A percentile compares a stretch with the other conserved stretches of the same genome.
phyloP scores from a whole-genome alignment of 2,329 filamentous ascomycete species.

The Penicillium italicum region DNA sequence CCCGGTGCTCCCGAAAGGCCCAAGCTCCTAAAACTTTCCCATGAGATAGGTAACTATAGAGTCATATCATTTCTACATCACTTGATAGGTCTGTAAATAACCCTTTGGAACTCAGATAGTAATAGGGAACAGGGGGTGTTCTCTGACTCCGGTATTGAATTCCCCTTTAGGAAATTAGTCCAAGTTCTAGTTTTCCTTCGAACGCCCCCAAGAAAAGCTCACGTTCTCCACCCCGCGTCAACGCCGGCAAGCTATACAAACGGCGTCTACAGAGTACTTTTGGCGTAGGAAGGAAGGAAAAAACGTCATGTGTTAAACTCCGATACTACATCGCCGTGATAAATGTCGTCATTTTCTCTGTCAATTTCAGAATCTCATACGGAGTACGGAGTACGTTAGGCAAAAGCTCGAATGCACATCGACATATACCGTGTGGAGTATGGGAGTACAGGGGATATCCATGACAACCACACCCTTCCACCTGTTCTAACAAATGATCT shows the following conservation, averaged over 20 bases:
- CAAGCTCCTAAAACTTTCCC: constrained; percentile 3
- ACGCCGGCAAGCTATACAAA: not conserved
- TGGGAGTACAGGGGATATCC: not conserved
- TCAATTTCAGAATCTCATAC: not conserved
- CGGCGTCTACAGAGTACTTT: not conserved
- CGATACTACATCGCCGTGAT: not conserved
- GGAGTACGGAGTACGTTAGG: too few relatives aligned
- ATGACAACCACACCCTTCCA: not conserved
- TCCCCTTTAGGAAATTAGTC: not conserved
- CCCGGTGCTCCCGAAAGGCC: constrained; percentile 7
- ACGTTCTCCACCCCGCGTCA: constrained; percentile 4
- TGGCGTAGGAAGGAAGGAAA: not conserved
- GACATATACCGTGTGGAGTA: not conserved
- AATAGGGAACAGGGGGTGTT: not conserved
- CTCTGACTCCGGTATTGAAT: not conserved
- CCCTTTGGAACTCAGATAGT: not conserved
- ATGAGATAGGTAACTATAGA: too few relatives aligned
- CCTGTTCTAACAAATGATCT: not conserved
- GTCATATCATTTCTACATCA: constrained; percentile 1
- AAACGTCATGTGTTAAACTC: not conserved
- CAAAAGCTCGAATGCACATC: not conserved
- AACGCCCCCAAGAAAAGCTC: not conserved
- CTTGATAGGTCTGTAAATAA: constrained; percentile 5
- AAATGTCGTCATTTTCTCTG: not conserved
- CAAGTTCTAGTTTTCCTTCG: not conserved